These are phyloP conservation scores for Pittosporum tobira DNA, from an alignment of 129 eudicot genomes.

Conservation along the genomic window DNA sequence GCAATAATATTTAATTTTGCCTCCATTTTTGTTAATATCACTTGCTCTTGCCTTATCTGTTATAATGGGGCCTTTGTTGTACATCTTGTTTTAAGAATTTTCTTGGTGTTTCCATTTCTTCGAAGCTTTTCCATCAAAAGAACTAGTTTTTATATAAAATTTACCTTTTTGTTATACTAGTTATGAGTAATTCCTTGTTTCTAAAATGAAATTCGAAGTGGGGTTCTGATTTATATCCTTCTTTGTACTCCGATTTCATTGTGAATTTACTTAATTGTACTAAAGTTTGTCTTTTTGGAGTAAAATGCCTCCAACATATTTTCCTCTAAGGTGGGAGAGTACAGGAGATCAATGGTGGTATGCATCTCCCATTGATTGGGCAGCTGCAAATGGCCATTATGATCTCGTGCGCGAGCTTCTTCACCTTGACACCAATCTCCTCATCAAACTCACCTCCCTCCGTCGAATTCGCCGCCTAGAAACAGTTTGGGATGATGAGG, in stretches of 20 bases:
- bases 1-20: not conserved
- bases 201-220: constrained; percentile 1
- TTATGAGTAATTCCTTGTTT: not conserved
- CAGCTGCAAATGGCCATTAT: constrained; percentile 91
- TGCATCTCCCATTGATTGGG: constrained; percentile 82
- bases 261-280: not conserved
- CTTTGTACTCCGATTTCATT: not conserved
- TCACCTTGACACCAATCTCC: constrained; percentile 71
- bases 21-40: not conserved
- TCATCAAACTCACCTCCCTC: constrained; percentile 79
- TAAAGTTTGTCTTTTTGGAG: not conserved
- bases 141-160: not conserved
- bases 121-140: not conserved
- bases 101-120: not conserved
- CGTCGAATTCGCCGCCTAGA: constrained; percentile 76
- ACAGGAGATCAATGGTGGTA: constrained; percentile 99
- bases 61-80: not conserved
- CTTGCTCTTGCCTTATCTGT: not conserved
- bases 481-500: constrained; percentile 86
- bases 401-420: constrained; percentile 78
- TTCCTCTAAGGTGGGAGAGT: constrained; percentile 92
- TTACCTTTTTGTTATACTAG: not conserved
- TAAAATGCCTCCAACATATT: constrained; percentile 38
- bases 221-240: not conserved
- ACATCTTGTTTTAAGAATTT: not conserved